phyloP scores from a whole-genome alignment of 345 rosid genomes.

The Eucalyptus cloeziana region DNA sequence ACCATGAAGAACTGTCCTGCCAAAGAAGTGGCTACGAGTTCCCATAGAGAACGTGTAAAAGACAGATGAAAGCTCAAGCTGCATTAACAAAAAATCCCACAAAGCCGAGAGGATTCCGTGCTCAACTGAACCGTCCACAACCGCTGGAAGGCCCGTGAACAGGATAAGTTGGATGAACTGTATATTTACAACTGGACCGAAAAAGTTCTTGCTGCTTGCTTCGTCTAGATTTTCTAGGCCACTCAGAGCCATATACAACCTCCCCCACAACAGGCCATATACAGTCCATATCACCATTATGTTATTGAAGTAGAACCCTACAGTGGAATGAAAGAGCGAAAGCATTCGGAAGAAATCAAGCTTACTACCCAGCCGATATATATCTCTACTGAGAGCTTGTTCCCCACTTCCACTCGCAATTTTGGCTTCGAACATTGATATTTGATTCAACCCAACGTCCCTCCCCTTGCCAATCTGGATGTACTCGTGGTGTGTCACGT shows the following conservation, averaged over 20 bases:
- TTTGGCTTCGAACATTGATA: not conserved
- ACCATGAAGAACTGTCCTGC: conserved; percentile 23
- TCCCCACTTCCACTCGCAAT: not conserved
- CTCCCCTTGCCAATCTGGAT: not conserved
- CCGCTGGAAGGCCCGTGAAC: conserved; percentile 26
- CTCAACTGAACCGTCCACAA: conserved; percentile 24
- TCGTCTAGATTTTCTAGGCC: not conserved
- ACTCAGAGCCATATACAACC: not conserved
- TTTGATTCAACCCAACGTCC: not conserved
- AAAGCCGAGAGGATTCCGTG: conserved; percentile 19
- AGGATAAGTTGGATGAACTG: conserved; percentile 11
- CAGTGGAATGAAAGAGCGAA: not conserved
- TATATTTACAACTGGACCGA: not conserved
- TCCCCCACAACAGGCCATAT: not conserved
- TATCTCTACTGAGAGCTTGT: not conserved
- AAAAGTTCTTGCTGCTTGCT: not conserved
- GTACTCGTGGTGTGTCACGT: not conserved
- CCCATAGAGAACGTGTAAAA: conserved; percentile 38
- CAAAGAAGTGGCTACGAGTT: conserved; percentile 24
- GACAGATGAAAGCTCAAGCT: conserved; percentile 27
- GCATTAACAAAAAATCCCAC: conserved; percentile 26
- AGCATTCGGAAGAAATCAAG: conserved; percentile 1
- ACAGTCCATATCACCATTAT: not conserved
- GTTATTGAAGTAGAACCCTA: not conserved
- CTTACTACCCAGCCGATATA: not conserved